Base-by-base conservation (phyloP, 1,284 basidiomycete species). In the Ganoderma resinaceum region DNA sequence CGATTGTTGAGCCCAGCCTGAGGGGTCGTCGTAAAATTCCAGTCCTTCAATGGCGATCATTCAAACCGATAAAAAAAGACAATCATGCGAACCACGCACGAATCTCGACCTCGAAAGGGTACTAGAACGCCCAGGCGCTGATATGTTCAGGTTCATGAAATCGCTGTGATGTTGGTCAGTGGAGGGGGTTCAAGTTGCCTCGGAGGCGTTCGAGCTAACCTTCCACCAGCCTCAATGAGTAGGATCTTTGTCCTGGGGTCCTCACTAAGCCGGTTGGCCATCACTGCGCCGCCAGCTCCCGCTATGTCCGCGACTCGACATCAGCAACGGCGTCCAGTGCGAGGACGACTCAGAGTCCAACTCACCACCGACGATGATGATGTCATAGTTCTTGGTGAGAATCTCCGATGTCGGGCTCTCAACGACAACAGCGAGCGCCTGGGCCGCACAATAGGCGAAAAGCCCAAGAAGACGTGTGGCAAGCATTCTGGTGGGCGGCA, bases 191-290 rank as follows among this genome's bases (percentile, higher is more conserved):
- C 14, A 42, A 40, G 18, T 37, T 5, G 52, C 16, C 52, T 6
- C n/a, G 3, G 23, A 38, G n/a, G 35, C 3, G 42, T 12, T 40
- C n/a, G 16, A 40, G 52, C 67, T 37, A 37, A 65, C 70, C 57
- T 57, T 14, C 61, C 64, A 14, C 78, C 78, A 11, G 76, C 77
- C 67, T 78, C 77, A 26, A 78, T 75, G 23, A 79, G 74, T 2
- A 78, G 71, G 7, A 78, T 70, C 0, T 65, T 67, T 20, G 67
- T 57, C 2, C 26, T 7, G 3, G 66, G 55, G 55, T 76, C 69
- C 62, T 78, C 77, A 7, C 74, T 71, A 35, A 79, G 71, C 9
- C 78, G 72, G 65, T 71, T 77, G 1, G 78, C 78, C 58, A 78
- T 72, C 4, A 76, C 71, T 35, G 73, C 67, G 18, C 77, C 78